A percentile compares a stretch with the other conserved stretches of the same genome.
Conservation (phyloP, 2,329 filamentous ascomycete genomes). For the Albophoma yamanashiensis region DNA sequence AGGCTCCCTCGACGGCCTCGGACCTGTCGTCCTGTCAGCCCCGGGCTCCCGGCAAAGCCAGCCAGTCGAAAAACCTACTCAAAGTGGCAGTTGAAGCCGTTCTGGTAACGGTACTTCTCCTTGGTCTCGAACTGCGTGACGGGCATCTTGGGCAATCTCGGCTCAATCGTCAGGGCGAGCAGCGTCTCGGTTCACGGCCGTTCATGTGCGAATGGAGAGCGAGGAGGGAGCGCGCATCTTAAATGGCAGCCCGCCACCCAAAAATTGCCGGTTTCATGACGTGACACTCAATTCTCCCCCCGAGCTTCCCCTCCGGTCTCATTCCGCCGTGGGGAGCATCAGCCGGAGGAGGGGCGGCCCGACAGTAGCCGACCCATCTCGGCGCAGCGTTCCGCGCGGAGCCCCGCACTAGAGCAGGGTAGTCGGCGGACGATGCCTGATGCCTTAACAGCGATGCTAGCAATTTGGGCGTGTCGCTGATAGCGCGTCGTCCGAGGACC, state of each 20-base stretch:
- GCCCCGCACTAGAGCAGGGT: background rate
- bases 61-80: conserved; percentile 45
- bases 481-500: background rate
- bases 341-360: conserved; percentile 10
- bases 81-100: conserved; percentile 67
- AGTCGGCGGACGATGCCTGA: no score
- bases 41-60: background rate
- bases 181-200: background rate
- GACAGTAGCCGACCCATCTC: conserved; percentile 15
- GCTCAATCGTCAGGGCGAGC: background rate
- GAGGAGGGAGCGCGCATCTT: background rate
- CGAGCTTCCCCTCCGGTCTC: background rate
- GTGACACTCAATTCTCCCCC: background rate
- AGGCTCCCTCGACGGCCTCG: conserved; percentile 67
- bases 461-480: background rate
- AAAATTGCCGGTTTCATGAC: background rate
- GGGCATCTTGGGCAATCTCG: conserved; percentile 29
- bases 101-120: conserved; percentile 63
- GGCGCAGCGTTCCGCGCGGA: conserved; percentile 12
- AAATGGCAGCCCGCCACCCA: background rate
- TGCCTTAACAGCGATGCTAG: background rate
- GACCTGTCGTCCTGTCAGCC: conserved; percentile 36
- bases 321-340: conserved; percentile 12
- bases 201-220: background rate
- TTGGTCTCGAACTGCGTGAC: conserved; percentile 35